Evolutionary conservation across 2,329 filamentous ascomycete species (phyloP).

Genomic region (Fusarium falciforme): DNA sequence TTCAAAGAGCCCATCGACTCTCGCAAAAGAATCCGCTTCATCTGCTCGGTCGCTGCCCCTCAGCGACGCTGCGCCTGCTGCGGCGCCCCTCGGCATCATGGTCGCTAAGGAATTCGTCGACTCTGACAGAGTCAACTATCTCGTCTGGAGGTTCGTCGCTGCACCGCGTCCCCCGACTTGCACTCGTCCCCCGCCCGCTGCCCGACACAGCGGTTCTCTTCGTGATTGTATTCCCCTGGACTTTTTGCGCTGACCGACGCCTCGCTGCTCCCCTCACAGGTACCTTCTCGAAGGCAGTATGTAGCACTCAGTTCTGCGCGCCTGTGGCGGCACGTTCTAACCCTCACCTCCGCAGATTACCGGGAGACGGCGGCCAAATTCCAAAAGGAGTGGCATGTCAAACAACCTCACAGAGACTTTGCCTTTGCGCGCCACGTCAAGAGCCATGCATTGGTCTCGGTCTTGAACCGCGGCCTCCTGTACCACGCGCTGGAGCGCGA

Average conservation of each 20-base stretch:
- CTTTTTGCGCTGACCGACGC: conserved; percentile 36
- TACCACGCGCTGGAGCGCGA: conserved; percentile 71
- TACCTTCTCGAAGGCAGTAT: conserved; percentile 73
- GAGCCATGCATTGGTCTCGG: conserved; percentile 71
- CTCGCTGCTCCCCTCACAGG: conserved; percentile 51
- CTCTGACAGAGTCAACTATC: conserved; percentile 76
- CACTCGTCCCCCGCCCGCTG: conserved; percentile 29
- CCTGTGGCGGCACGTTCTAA: conserved; percentile 40
- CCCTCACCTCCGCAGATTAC: conserved; percentile 63
- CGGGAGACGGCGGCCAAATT: conserved; percentile 75
- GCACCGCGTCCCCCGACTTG: conserved; percentile 41
- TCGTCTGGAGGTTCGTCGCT: conserved; percentile 75
- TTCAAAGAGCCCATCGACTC: conserved; percentile 31
- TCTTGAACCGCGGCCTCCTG: conserved; percentile 72
- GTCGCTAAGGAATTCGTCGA: conserved; percentile 69
- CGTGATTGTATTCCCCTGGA: conserved; percentile 20
- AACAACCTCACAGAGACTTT: conserved; percentile 71
- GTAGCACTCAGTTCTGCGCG: conserved; percentile 50
- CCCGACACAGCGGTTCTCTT: conserved; percentile 2
- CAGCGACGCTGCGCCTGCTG: conserved; percentile 48
- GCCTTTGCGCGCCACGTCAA: conserved; percentile 74
- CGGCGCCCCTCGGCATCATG: conserved; percentile 56
- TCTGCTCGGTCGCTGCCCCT: conserved; percentile 29
- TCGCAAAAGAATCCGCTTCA: conserved; percentile 13
- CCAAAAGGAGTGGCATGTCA: conserved; percentile 75